phyloP scores from a whole-genome alignment of 2,329 filamentous ascomycete genomes.

The Ramularia endophylla region DNA sequence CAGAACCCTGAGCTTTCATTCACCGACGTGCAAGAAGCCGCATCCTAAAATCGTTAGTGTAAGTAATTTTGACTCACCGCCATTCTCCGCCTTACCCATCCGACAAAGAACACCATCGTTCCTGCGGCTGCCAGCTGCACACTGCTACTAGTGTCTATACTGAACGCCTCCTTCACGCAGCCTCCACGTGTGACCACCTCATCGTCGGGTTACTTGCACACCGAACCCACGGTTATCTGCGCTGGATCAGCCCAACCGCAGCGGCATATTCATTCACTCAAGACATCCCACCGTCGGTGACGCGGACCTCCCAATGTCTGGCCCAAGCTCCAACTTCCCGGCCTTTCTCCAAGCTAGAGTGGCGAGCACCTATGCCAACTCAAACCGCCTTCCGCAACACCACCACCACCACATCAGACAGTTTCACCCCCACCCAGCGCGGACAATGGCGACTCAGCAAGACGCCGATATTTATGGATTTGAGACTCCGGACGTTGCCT shows the following conservation, averaged over 20 bases:
- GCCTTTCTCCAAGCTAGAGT: slow-evolving; percentile 1
- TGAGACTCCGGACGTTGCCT: not conserved
- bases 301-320: not conserved
- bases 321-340: slow-evolving; percentile 1
- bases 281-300: slow-evolving; percentile 10
- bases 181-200: slow-evolving; percentile 4
- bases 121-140: slow-evolving; percentile 8
- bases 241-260: not conserved
- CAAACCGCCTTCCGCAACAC: not conserved
- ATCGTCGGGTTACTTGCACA: slow-evolving; percentile 17
- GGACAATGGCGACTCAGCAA: slow-evolving; percentile 9
- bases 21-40: slow-evolving; percentile 2
- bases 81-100: not conserved
- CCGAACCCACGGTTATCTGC: slow-evolving; percentile 12
- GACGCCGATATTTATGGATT: slow-evolving; percentile 1
- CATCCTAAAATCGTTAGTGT: not conserved
- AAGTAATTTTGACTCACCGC: slow-evolving; percentile 1
- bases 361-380: slow-evolving; percentile 1
- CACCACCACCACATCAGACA: slow-evolving; percentile 4
- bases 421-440: slow-evolving; percentile 3
- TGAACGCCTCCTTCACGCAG: slow-evolving; percentile 2
- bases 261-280: not conserved
- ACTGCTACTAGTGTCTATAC: slow-evolving; percentile 3
- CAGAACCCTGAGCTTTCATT: not conserved
- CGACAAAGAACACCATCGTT: slow-evolving; percentile 3